Evolutionary conservation across 805 yeast genomes (phyloP).

Genomic region (Zygosaccharomyces kombuchaensis): DNA sequence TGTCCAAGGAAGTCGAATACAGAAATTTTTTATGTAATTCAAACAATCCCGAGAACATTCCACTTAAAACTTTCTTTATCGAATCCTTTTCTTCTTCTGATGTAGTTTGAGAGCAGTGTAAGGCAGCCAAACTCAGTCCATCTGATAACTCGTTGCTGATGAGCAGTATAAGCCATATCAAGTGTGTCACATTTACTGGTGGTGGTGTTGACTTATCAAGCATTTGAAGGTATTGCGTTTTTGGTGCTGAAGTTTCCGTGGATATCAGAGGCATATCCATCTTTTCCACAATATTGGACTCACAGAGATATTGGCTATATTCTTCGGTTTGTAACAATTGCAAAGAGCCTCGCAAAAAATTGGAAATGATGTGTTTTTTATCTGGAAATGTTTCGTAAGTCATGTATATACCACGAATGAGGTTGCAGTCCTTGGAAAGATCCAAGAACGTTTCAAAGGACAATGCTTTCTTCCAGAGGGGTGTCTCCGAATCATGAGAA

Average conservation of each 20-base stretch:
- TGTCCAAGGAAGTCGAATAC: conserved; percentile 58
- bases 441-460: conserved; percentile 69
- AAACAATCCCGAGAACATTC: conserved; percentile 41
- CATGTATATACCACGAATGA: conserved; percentile 49
- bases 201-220: conserved; percentile 84
- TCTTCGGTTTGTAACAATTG: conserved; percentile 34
- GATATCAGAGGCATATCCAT: conserved; percentile 38
- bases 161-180: conserved; percentile 51
- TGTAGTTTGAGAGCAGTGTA: conserved; percentile 40
- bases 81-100: conserved; percentile 10
- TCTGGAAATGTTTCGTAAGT: conserved; percentile 57
- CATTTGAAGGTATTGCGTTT: conserved; percentile 62
- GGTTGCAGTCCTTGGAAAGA: conserved; percentile 51
- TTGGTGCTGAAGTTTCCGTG: conserved; percentile 41
- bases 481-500: conserved; percentile 50
- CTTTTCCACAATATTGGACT: conserved; percentile 33
- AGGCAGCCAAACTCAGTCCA: conserved; percentile 42
- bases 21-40: conserved; percentile 48
- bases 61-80: conserved; percentile 26
- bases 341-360: conserved; percentile 45
- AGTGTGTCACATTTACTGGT: conserved; percentile 55
- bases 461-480: conserved; percentile 69
- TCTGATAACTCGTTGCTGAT: conserved; percentile 57
- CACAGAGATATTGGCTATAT: conserved; percentile 34
- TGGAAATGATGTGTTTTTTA: conserved; percentile 57